Evolutionary conservation across 2,329 filamentous ascomycete species (phyloP).

Genomic region (Spiromastix sp.): DNA sequence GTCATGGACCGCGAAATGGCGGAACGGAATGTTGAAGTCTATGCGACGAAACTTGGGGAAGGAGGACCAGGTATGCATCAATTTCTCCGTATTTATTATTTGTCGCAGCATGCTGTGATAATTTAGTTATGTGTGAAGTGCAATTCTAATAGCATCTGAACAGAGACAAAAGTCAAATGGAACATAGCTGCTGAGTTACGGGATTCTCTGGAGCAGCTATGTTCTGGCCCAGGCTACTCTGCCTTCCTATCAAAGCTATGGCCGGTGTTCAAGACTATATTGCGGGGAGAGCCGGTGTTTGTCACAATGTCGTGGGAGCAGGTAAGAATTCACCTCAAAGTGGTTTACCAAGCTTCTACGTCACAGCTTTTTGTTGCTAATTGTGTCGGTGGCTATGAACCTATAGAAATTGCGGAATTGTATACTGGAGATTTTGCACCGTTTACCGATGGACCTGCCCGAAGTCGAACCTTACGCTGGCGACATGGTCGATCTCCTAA

Average conservation of each 20-base stretch:
- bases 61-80: constrained; percentile 35
- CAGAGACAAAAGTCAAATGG: constrained; percentile 72
- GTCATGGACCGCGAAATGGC: constrained; percentile 21
- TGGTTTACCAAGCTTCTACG: too few relatives aligned
- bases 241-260: constrained; percentile 79
- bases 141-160: not conserved
- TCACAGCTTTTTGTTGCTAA: constrained; percentile 6
- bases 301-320: constrained; percentile 85
- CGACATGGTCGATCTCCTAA: constrained; percentile 81
- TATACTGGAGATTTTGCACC: constrained; percentile 87
- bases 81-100: not conserved
- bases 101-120: not conserved
- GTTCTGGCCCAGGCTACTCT: constrained; percentile 67
- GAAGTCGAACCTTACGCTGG: constrained; percentile 84
- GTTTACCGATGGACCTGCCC: constrained; percentile 62
- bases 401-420: constrained; percentile 76
- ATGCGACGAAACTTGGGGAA: constrained; percentile 39
- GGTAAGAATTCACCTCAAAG: too few relatives aligned
- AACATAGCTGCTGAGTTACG: constrained; percentile 77
- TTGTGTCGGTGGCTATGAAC: too few relatives aligned
- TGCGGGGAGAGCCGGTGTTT: constrained; percentile 81
- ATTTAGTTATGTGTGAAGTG: not conserved
- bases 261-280: constrained; percentile 76
- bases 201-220: constrained; percentile 76
- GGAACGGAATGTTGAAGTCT: constrained; percentile 40